A percentile compares a stretch with the other conserved stretches of the same genome.
Evolutionary conservation across 1,139 yeast genomes (phyloP).

Genomic region (Debaryomyces udenii): DNA sequence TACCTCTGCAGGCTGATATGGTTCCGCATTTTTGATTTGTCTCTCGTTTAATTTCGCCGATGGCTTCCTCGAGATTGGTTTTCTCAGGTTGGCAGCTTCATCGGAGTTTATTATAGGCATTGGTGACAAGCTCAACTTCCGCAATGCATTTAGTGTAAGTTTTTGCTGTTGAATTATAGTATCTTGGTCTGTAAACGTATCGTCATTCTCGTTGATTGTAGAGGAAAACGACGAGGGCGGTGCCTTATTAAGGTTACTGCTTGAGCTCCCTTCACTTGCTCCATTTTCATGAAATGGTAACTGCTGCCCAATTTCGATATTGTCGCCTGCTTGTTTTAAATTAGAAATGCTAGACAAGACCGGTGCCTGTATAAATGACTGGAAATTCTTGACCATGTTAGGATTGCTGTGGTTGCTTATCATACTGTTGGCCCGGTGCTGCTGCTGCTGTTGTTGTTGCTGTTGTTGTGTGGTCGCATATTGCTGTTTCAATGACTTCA

Average conservation of each 20-base stretch:
- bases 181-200: conserved; percentile 34
- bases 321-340: conserved; percentile 30
- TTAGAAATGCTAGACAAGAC: conserved; percentile 45
- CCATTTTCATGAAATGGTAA: conserved; percentile 39
- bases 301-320: conserved; percentile 46
- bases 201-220: conserved; percentile 17
- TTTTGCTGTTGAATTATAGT: conserved; percentile 45
- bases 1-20: conserved; percentile 58
- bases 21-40: conserved; percentile 24
- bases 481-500: conserved; percentile 49
- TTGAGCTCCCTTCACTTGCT: conserved; percentile 8
- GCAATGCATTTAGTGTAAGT: conserved; percentile 48
- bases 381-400: conserved; percentile 39
- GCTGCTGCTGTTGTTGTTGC: conserved; percentile 12
- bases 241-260: conserved; percentile 9
- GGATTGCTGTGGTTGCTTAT: conserved; percentile 20
- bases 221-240: conserved; percentile 4
- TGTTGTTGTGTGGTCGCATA: conserved; percentile 14
- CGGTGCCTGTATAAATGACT: conserved; percentile 53
- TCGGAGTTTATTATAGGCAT: conserved; percentile 34
- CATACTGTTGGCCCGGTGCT: conserved; percentile 29
- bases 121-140: conserved; percentile 48
- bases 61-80: conserved; percentile 17
- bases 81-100: conserved; percentile 9
- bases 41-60: conserved; percentile 16